phyloP scores from a whole-genome alignment of 2,329 filamentous ascomycete species.

The Phialocephala sp. region DNA sequence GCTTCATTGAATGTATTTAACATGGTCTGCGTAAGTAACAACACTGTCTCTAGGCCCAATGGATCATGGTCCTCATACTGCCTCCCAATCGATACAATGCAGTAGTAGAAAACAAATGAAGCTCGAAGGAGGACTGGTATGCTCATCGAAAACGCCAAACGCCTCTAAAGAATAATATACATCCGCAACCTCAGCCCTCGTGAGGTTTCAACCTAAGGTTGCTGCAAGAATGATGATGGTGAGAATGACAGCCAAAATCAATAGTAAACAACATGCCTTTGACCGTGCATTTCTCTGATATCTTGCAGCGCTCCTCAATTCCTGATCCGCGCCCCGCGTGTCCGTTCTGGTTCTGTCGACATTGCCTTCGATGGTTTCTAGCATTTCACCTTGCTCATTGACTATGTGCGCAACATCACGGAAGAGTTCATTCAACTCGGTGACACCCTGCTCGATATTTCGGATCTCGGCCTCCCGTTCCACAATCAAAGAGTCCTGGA shows the following conservation, averaged over 20 bases:
- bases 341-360: constrained; percentile 83
- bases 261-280: constrained; percentile 89
- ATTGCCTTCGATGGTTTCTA: constrained; percentile 88
- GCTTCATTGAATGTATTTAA: not conserved
- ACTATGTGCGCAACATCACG: constrained; percentile 98
- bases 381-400: constrained; percentile 85
- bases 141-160: constrained; percentile 19
- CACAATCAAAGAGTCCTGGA: constrained; percentile 93
- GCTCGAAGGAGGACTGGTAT: constrained; percentile 3
- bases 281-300: constrained; percentile 96
- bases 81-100: not conserved
- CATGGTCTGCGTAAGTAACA: not conserved
- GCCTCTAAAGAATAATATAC: constrained; percentile 19
- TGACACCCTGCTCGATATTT: constrained; percentile 95
- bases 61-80: not conserved
- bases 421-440: constrained; percentile 95
- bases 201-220: constrained; percentile 65
- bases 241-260: constrained; percentile 88
- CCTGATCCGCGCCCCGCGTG: constrained; percentile 82
- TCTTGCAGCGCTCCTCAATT: constrained; percentile 82
- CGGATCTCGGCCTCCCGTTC: constrained; percentile 97
- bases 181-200: not conserved
- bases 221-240: constrained; percentile 89
- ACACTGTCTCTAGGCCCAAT: not conserved
- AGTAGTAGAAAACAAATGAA: constrained; percentile 8